Evolutionary conservation across 1,139 yeast species (phyloP), one percentile per base, ranked within the genome.

Genomic region (Meyerozyma carpophila): DNA sequence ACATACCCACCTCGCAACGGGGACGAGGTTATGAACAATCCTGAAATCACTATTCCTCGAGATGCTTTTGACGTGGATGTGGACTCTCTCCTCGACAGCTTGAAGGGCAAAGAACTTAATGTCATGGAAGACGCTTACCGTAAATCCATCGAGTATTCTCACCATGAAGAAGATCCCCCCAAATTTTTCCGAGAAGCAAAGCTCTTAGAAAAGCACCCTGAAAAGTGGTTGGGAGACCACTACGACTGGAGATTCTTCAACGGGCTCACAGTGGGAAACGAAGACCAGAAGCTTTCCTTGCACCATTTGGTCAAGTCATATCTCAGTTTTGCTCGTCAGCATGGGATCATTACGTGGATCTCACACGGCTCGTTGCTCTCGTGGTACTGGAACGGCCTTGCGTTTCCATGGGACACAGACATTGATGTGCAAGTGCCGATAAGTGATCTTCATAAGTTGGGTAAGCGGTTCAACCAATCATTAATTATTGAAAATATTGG

Each of bases 181-280:
- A 69, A 69, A 47, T 63, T 56, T 45, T 68, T 68, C 45, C 43
- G 47, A 16, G 75, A 69, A 47, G 64, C 68, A 4, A 59, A 57
- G 40, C 47, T 68, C 20, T 47, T 65, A 36, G 43, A 49, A 16
- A 47, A 48, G 37, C 47, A 52, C 40, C 47, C 44, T 14, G 52
- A 59, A 27, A 46, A 50, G 29, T 54, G 61, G 57, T 43, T 54
- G 39, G 82, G 82, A 1, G 73, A 66, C 39, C 76, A 71, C 51
- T 67, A 69, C 51, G 76, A 71, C 52, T 70, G 75, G 75, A 52
- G 75, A 39, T 70, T 70, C 45, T 69, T 68, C 53, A 53, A 50
- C 29, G 55, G 57, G 8, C 32, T 48, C 42, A 57, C 58, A 13
- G 55, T 59, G 5, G 68, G 65, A 2, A 52, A 53, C n/a, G 56